Conservation (phyloP, 106 monocot species). For the Platanthera guangdongensis region DNA sequence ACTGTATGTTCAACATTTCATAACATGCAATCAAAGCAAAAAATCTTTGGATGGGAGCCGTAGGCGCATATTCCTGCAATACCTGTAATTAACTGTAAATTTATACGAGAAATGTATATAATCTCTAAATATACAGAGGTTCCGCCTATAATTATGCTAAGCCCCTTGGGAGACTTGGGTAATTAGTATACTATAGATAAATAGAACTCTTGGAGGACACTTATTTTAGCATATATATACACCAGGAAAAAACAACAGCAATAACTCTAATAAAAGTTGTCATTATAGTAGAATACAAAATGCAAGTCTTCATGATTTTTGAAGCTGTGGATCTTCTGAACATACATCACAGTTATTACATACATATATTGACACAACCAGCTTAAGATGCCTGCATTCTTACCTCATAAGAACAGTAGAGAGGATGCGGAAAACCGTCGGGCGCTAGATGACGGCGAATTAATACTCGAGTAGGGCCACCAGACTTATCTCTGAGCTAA, state of each 20-base stretch:
- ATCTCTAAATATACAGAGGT: too few relatives aligned
- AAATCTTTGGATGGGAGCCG: too few relatives aligned
- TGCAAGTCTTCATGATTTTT: neutral
- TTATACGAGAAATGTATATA: too few relatives aligned
- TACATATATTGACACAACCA: neutral
- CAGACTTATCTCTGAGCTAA: slow-evolving; percentile 31
- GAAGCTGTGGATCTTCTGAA: neutral
- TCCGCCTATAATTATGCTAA: too few relatives aligned
- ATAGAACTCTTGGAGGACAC: too few relatives aligned
- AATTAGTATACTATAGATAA: too few relatives aligned
- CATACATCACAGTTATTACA: neutral
- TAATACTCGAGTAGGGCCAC: slow-evolving; percentile 39
- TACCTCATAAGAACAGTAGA: neutral
- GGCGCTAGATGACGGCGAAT: neutral
- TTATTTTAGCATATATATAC: too few relatives aligned
- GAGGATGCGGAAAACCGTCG: neutral
- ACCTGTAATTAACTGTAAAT: too few relatives aligned
- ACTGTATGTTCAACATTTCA: too few relatives aligned
- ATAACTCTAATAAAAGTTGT: neutral
- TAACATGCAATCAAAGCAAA: too few relatives aligned
- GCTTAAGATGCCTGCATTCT: neutral
- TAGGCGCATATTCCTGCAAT: too few relatives aligned
- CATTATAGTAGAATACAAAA: neutral
- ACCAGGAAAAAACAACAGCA: neutral
- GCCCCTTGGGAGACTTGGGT: too few relatives aligned